These are phyloP conservation scores for Tricholoma furcatifolium DNA, from an alignment of 768 basidiomycete species.

Conservation along the genomic window DNA sequence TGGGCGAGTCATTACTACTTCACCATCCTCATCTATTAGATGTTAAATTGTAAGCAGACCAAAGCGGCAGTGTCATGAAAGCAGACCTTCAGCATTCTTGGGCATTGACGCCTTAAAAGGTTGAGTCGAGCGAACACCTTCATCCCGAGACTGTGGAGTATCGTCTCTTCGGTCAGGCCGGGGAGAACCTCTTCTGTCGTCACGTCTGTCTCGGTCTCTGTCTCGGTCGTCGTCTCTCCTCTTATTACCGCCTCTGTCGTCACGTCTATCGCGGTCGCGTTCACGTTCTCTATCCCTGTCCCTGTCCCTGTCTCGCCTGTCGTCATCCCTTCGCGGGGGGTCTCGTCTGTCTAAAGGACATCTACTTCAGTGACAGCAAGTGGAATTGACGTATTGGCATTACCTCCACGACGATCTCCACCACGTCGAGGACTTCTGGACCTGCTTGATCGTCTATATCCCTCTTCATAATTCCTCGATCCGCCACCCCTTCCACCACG, in stretches of 20 bases:
- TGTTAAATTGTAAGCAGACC: background rate
- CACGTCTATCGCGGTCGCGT: slow-evolving; percentile 31
- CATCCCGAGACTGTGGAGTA: slow-evolving; percentile 1
- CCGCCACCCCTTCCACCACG: slow-evolving; percentile 33
- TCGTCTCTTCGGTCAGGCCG: slow-evolving; percentile 17
- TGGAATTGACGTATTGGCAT: background rate
- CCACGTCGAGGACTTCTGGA: slow-evolving; percentile 47
- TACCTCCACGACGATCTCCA: slow-evolving; percentile 38
- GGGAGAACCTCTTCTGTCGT: slow-evolving; percentile 22
- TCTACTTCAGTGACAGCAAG: background rate
- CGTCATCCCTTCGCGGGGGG: slow-evolving; percentile 37
- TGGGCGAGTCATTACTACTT: slow-evolving; percentile 20
- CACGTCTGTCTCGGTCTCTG: slow-evolving; percentile 18
- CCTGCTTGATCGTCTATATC: slow-evolving; percentile 46
- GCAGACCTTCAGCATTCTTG: slow-evolving; percentile 5
- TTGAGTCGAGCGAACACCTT: slow-evolving; percentile 14
- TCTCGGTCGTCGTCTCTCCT: slow-evolving; percentile 22
- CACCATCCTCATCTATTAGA: background rate
- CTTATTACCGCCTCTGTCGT: slow-evolving; percentile 28
- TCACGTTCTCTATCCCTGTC: slow-evolving; percentile 28
- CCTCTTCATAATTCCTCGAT: slow-evolving; percentile 38
- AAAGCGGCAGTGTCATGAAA: background rate
- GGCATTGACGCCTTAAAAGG: slow-evolving; percentile 11
- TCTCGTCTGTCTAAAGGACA: slow-evolving; percentile 34
- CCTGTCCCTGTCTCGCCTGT: slow-evolving; percentile 37